These are phyloP conservation scores for Aspergillus candidus DNA, from an alignment of 2,329 filamentous ascomycete species.

Conservation along the genomic window DNA sequence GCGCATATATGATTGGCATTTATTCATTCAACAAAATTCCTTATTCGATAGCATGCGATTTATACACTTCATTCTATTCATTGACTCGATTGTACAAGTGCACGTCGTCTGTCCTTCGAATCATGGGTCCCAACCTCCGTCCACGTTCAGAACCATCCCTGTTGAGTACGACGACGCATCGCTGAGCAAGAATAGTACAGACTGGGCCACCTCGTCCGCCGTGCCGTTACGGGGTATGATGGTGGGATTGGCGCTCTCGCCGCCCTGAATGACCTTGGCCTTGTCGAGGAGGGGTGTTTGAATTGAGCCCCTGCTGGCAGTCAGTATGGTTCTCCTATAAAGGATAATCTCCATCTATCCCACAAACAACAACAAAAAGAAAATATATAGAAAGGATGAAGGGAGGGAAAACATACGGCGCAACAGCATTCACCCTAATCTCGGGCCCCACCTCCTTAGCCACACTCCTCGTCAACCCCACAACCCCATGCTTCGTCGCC, in stretches of 20 bases:
- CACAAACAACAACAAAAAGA: too few species aligned
- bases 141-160: slow-evolving; percentile 41
- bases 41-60: too few species aligned
- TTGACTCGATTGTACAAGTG: neutral
- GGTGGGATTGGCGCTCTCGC: slow-evolving; percentile 6
- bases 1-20: too few species aligned
- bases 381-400: neutral
- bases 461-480: slow-evolving; percentile 32
- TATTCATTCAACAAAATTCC: too few species aligned
- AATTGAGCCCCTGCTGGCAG: slow-evolving; percentile 22
- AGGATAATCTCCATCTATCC: neutral
- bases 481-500: slow-evolving; percentile 30
- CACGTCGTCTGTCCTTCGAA: neutral
- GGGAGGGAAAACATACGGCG: slow-evolving; percentile 29
- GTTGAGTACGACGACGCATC: slow-evolving; percentile 44
- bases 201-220: slow-evolving; percentile 35
- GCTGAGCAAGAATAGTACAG: slow-evolving; percentile 45
- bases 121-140: slow-evolving; percentile 40
- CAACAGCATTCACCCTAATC: slow-evolving; percentile 39
- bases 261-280: slow-evolving; percentile 20
- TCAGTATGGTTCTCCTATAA: slow-evolving; percentile 1
- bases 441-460: slow-evolving; percentile 32
- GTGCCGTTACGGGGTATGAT: slow-evolving; percentile 27
- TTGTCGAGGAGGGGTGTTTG: slow-evolving; percentile 30
- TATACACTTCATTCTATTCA: neutral